A percentile compares a stretch with the other conserved stretches of the same genome.
Evolutionary conservation across 2,329 filamentous ascomycete genomes (phyloP).

Genomic region (Sporothrix curviconia): DNA sequence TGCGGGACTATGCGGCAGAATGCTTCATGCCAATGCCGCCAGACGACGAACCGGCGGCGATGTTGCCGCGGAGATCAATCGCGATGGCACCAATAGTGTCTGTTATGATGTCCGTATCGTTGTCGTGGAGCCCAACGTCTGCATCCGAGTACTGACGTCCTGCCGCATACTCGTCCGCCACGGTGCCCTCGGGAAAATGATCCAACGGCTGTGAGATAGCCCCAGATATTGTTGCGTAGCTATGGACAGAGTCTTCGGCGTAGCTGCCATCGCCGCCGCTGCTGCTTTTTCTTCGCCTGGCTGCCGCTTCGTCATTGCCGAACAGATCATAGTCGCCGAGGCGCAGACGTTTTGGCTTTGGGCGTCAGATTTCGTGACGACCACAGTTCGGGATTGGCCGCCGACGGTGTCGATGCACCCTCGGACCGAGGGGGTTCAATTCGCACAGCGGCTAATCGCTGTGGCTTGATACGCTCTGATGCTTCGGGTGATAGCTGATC

Average conservation of each 20-base stretch:
- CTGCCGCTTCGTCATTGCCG: neutral
- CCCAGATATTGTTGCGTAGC: neutral
- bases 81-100: conserved; percentile 97
- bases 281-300: neutral
- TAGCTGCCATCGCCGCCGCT: conserved; percentile 15
- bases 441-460: neutral
- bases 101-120: conserved; percentile 54
- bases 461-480: too few relatives aligned
- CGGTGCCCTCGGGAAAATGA: neutral
- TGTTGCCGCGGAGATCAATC: conserved; percentile 75
- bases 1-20: conserved; percentile 81
- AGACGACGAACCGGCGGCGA: conserved; percentile 91
- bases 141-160: neutral
- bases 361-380: neutral
- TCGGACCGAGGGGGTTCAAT: too few relatives aligned
- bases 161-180: neutral
- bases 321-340: neutral
- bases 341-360: conserved; percentile 11
- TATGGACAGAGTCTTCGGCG: neutral
- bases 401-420: too few relatives aligned
- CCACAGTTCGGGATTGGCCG: neutral
- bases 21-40: conserved; percentile 99
- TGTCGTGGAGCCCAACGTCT: conserved; percentile 7
- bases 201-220: neutral
- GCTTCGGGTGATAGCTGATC: too few relatives aligned